Evolutionary conservation across 2,329 filamentous ascomycete species (phyloP), one percentile per base, ranked within the genome.

Genomic region (Cercospora sp.): DNA sequence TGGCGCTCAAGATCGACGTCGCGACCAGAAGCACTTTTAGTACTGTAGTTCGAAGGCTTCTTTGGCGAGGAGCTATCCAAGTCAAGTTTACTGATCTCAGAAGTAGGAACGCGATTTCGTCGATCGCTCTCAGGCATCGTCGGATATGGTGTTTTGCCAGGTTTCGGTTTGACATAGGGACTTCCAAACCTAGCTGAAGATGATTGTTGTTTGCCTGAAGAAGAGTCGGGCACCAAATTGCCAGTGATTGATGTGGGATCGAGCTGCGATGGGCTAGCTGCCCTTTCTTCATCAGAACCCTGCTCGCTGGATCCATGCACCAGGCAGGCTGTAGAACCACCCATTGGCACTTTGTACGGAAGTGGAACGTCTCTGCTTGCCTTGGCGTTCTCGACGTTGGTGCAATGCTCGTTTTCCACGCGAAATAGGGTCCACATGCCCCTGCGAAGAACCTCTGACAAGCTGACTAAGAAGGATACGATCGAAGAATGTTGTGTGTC

Each of bases 401-500:
- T 90, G 80, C 93, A 97, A 80, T 99, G 95, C 75, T 99, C 95
- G 79, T 99, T 99, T 80, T 99, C 95, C 28, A 99, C 94, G 48
- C 95, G 92, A 78, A 99, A 91, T 3, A 98, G 83, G 0, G 91
- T 90, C 95, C 95, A 99, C 77, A 97, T 88, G 69, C 93, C 94
- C 77, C 95, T 85, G 33, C 95, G 88, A n/a, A 87, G 85, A 23
- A 96, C 88, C 78, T 99, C 95, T 8, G 90, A 87, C 3, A 97
- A 81, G 1, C 87, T 86, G 16, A 97, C 87, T 31, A 91, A 73
- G 79, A 98, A 98, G 1, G 92, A 93, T 5, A 93, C 86, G 1
- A 93, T 78, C 3, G 91, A 91, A 1, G 91, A 94, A 78, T 98
- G 94, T 75, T 97, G 93, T 0, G 90, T 80, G 75, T 96, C 86